Conservation (phyloP, 1,139 yeast genomes). For the Sugiyamaella xylanicola region DNA sequence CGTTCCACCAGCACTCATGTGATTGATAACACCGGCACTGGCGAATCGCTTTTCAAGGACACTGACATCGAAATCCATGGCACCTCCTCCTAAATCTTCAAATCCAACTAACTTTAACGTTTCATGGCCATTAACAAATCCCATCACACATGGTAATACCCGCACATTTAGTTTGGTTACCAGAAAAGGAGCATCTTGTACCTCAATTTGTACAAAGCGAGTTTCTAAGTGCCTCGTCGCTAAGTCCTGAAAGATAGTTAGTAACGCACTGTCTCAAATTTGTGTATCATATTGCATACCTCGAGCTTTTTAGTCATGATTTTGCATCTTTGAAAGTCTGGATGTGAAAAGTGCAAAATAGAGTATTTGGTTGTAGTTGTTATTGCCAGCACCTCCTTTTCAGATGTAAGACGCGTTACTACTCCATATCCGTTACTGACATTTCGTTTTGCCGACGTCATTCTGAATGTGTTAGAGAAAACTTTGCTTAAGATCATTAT, state of each 20-base stretch:
- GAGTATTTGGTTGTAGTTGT: conserved; percentile 50
- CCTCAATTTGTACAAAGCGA: conserved; percentile 59
- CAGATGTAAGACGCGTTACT: conserved; percentile 49
- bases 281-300: neutral
- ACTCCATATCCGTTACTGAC: conserved; percentile 49
- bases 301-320: conserved; percentile 45
- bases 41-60: conserved; percentile 48
- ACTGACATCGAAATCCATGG: conserved; percentile 45
- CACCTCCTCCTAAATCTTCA: conserved; percentile 53
- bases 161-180: conserved; percentile 62
- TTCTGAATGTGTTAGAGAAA: conserved; percentile 35
- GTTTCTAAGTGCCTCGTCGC: conserved; percentile 63
- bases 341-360: conserved; percentile 67
- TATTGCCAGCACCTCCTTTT: conserved; percentile 57
- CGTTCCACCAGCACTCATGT: conserved; percentile 4
- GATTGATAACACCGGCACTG: conserved; percentile 28
- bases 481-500: neutral
- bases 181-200: conserved; percentile 69
- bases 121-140: conserved; percentile 64
- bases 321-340: conserved; percentile 60
- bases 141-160: conserved; percentile 69
- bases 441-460: conserved; percentile 43
- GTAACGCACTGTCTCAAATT: no score
- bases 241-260: conserved; percentile 34
- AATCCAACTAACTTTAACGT: conserved; percentile 65